Evolutionary conservation across 2,329 filamentous ascomycete genomes (phyloP).

Genomic region (Neofusicoccum parvum): DNA sequence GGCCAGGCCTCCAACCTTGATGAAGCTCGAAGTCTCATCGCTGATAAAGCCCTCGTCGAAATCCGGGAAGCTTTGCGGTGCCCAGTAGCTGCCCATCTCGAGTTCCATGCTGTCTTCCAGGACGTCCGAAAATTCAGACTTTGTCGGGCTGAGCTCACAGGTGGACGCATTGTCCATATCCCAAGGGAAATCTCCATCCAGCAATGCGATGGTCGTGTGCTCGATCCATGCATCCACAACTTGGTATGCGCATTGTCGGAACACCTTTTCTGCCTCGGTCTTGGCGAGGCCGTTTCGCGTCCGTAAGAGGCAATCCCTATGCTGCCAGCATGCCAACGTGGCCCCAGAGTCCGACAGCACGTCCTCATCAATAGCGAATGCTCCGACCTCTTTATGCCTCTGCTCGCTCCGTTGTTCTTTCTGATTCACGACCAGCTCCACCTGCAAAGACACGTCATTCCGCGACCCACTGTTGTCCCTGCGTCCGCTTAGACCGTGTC

Average conservation of each 20-base stretch:
- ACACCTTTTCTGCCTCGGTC: neutral
- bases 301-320: conserved; percentile 1
- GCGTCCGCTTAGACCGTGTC: conserved; percentile 5
- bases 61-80: neutral
- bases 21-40: neutral
- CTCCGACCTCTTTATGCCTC: neutral
- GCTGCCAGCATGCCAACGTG: conserved; percentile 4
- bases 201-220: conserved; percentile 13
- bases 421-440: neutral
- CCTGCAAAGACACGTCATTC: conserved; percentile 1
- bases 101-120: neutral
- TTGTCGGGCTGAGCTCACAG: neutral
- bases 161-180: neutral
- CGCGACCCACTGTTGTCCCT: conserved; percentile 3
- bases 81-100: neutral
- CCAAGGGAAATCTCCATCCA: conserved; percentile 1
- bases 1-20: neutral
- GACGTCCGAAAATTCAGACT: neutral
- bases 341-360: conserved; percentile 11
- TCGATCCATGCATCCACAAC: conserved; percentile 1
- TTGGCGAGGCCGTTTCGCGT: neutral
- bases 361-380: neutral
- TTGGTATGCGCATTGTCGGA: neutral
- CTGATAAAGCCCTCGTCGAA: neutral
- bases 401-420: neutral